phyloP scores from a whole-genome alignment of 306 rosid genomes.

The Medicago lupulina region DNA sequence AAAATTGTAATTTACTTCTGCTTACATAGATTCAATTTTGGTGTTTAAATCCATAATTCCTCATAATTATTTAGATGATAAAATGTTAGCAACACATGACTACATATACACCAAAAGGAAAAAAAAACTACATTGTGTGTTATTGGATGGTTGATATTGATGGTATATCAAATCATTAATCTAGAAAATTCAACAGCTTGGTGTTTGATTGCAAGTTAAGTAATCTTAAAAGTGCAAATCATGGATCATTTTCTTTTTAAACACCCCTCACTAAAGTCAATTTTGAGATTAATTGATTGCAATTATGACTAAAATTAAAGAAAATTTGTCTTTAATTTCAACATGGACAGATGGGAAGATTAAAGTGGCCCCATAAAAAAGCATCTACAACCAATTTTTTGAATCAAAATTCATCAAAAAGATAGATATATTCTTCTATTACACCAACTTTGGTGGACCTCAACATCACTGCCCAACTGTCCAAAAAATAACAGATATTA shows the following conservation, averaged over 20 bases:
- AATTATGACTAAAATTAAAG: slow-evolving; percentile 35
- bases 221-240: slow-evolving; percentile 27
- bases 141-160: slow-evolving; percentile 14
- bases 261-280: neutral
- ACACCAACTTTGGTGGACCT: slow-evolving; percentile 68
- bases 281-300: slow-evolving; percentile 27
- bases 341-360: slow-evolving; percentile 40
- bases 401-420: slow-evolving; percentile 51
- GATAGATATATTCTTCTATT: slow-evolving; percentile 47
- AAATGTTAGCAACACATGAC: too few species aligned
- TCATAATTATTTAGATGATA: too few species aligned
- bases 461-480: slow-evolving; percentile 58
- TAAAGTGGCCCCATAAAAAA: slow-evolving; percentile 49
- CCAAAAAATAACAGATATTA: slow-evolving; percentile 44
- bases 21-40: too few species aligned
- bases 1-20: too few species aligned
- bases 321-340: slow-evolving; percentile 34
- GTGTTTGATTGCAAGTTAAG: slow-evolving; percentile 19
- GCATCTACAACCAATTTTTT: slow-evolving; percentile 47
- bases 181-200: neutral
- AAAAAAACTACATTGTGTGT: neutral
- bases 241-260: slow-evolving; percentile 14
- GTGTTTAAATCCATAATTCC: too few species aligned
- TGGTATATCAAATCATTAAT: slow-evolving; percentile 6
- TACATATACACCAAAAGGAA: neutral